Percentiles rank a stretch among this genome's conserved stretches.
These are phyloP conservation scores for Podospora sp. DNA, from an alignment of 495 filamentous ascomycete species.

Conservation along the genomic window DNA sequence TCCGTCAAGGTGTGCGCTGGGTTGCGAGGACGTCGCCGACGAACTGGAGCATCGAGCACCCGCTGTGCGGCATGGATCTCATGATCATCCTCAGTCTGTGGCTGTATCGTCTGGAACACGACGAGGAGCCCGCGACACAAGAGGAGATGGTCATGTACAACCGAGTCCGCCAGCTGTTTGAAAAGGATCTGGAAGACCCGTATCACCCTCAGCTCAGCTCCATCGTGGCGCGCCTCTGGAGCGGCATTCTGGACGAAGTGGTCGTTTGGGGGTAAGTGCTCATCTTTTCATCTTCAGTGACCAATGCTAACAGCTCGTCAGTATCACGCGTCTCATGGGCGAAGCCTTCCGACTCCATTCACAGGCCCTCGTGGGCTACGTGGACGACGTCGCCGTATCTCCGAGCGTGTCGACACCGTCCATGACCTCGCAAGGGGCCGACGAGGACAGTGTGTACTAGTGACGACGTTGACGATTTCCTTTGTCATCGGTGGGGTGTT, in stretches of 20 bases:
- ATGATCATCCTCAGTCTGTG: slow-evolving; percentile 99
- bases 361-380: slow-evolving; percentile 90
- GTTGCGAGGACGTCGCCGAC: slow-evolving; percentile 94
- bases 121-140: slow-evolving; percentile 89
- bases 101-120: slow-evolving; percentile 98
- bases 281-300: slow-evolving; percentile 13
- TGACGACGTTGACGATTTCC: slow-evolving; percentile 49
- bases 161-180: slow-evolving; percentile 89
- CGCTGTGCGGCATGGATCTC: slow-evolving; percentile 92
- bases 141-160: slow-evolving; percentile 95
- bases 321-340: slow-evolving; percentile 96
- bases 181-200: slow-evolving; percentile 79
- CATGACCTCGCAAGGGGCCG: slow-evolving; percentile 63
- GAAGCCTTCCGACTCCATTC: slow-evolving; percentile 97
- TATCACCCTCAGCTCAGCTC: slow-evolving; percentile 78
- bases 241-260: slow-evolving; percentile 96
- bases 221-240: slow-evolving; percentile 92
- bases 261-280: slow-evolving; percentile 88
- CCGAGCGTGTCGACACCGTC: slow-evolving; percentile 63
- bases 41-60: slow-evolving; percentile 99
- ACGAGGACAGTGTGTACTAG: slow-evolving; percentile 65
- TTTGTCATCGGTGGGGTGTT: slow-evolving; percentile 43
- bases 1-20: slow-evolving; percentile 94
- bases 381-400: slow-evolving; percentile 68
- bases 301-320: slow-evolving; percentile 56